These are phyloP conservation scores for Picea glauca DNA, from an alignment of 75 land plant genomes.

Conservation along the genomic window DNA sequence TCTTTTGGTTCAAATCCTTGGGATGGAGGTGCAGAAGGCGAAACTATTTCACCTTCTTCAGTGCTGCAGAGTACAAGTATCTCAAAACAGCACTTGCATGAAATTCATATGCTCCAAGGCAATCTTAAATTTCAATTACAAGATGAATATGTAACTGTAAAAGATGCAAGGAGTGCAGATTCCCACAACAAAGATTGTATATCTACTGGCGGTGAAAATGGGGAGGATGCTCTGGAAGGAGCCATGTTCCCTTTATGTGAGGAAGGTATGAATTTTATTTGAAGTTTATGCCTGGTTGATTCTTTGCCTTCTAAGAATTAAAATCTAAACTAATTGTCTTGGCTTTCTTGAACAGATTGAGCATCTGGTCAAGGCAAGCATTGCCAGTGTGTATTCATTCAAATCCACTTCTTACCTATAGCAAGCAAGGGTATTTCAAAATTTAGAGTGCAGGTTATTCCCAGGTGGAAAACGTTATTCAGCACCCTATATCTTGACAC, in stretches of 20 bases:
- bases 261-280: constrained; percentile 2
- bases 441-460: not conserved
- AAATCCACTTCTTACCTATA: not conserved
- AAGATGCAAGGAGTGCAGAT: constrained; percentile 4
- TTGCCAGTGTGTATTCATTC: not conserved
- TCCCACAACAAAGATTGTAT: not conserved
- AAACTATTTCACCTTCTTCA: constrained; percentile 7
- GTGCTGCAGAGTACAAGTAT: constrained; percentile 6
- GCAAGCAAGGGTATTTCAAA: not conserved
- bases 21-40: constrained; percentile 6
- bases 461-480: not conserved
- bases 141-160: not conserved
- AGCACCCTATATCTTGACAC: not conserved
- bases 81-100: constrained; percentile 2
- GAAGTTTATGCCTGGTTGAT: not conserved
- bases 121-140: constrained; percentile 1
- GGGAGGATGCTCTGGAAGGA: constrained; percentile 5
- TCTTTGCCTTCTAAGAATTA: not conserved
- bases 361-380: no score
- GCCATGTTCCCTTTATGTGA: constrained; percentile 1
- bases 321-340: not conserved
- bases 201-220: not conserved
- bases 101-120: not conserved
- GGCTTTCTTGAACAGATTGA: constrained; percentile 6
- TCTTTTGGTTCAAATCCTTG: constrained; percentile 12